Evolutionary conservation across 2,329 filamentous ascomycete species (phyloP).

Genomic region (Zymoseptoria crescenta): DNA sequence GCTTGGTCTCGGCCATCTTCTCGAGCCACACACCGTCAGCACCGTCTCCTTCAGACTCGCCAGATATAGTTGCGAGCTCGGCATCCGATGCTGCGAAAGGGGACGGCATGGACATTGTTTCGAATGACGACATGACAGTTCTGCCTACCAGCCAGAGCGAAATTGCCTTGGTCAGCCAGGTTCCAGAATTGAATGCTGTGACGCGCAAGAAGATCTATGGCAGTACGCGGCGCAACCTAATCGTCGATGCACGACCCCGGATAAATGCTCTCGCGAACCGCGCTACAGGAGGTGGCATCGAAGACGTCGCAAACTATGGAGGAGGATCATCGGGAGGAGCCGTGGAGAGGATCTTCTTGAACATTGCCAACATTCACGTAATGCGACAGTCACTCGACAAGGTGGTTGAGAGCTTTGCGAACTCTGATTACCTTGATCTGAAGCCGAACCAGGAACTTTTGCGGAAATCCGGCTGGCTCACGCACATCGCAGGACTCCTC

Average conservation of each 20-base stretch:
- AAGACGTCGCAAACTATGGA: constrained; percentile 96
- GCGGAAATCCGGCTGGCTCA: constrained; percentile 79
- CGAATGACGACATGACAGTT: constrained; percentile 2
- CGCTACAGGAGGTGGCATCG: constrained; percentile 82
- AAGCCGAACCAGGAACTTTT: constrained; percentile 75
- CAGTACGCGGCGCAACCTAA: constrained; percentile 86
- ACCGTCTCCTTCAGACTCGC: constrained; percentile 3
- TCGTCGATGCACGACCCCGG: constrained; percentile 88
- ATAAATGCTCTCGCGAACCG: constrained; percentile 95
- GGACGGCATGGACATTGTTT: background rate
- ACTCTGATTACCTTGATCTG: constrained; percentile 77
- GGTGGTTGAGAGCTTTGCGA: constrained; percentile 83
- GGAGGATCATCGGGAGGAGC: constrained; percentile 54
- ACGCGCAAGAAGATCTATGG: constrained; percentile 56
- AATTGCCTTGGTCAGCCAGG: constrained; percentile 11
- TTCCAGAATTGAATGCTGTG: constrained; percentile 4
- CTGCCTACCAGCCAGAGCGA: constrained; percentile 14
- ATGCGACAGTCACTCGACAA: constrained; percentile 88
- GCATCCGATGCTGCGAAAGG: background rate
- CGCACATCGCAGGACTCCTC: constrained; percentile 76
- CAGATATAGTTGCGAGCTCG: background rate
- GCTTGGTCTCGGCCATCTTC: constrained; percentile 86
- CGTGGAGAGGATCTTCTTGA: constrained; percentile 69
- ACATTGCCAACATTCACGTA: constrained; percentile 97
- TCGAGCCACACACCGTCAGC: constrained; percentile 45